A percentile compares a stretch with the other conserved stretches of the same genome.
Conservation (phyloP, 306 rosid species). For the Erythrophleum fordii region DNA sequence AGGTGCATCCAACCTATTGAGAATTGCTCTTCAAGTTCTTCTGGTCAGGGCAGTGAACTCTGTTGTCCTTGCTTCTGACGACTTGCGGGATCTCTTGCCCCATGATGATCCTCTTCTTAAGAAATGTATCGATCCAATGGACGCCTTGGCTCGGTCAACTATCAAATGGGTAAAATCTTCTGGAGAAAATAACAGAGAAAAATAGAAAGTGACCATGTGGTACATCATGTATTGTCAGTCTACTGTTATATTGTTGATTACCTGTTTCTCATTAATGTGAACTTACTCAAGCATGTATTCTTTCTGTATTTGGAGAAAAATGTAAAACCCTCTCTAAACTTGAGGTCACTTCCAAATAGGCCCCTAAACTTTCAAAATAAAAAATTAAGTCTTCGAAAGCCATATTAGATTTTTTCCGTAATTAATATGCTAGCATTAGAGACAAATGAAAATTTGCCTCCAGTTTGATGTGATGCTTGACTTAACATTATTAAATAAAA, state of each 20-base stretch:
- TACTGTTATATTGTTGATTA: constrained; percentile 29
- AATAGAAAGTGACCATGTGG: constrained; percentile 1
- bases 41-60: constrained; percentile 70
- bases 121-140: constrained; percentile 54
- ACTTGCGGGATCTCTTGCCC: constrained; percentile 64
- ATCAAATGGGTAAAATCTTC: constrained; percentile 49
- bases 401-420: not conserved
- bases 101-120: constrained; percentile 57
- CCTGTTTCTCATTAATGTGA: constrained; percentile 22
- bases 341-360: not conserved
- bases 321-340: not conserved
- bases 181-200: constrained; percentile 26
- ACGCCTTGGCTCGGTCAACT: constrained; percentile 53
- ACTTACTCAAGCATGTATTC: constrained; percentile 29
- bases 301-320: constrained; percentile 27
- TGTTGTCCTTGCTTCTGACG: constrained; percentile 72
- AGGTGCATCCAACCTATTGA: constrained; percentile 74
- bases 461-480: too few relatives aligned
- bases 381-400: not conserved
- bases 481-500: too few relatives aligned
- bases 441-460: not conserved
- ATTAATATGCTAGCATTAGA: not conserved
- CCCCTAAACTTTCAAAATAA: not conserved
- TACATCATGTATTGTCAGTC: constrained; percentile 7
- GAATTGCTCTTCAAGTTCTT: constrained; percentile 83